Base-by-base conservation (phyloP, 306 rosid genomes). In the Cucumis hystrix region DNA sequence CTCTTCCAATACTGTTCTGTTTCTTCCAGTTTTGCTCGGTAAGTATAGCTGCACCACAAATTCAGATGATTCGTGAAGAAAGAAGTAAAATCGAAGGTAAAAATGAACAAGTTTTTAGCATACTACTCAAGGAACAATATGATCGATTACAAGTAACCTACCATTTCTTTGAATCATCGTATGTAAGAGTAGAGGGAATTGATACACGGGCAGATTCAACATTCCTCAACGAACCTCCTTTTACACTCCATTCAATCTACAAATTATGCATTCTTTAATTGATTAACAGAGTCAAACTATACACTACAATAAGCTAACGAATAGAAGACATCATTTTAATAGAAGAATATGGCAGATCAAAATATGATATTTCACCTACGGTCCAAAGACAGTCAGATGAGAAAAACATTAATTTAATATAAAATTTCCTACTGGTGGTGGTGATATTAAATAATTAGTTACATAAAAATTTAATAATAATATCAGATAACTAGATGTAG, bases 1-100 rank as follows among this genome's bases (percentile, higher is more conserved):
- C 88, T 89, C 86, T 87, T 95, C 99, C 99, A 95, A 86, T 89
- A 89, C 78, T 95, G 96, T 82, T 95, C 97, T 20, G 97, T 95
- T 89, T 90, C 89, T 84, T 83, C 97, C 35, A 95, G 83, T 79
- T 74, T 87, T 40, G 97, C 89, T 73, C 90, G 89, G 82, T 95
- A 84, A 67, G 87, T 82, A 79, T 87, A 95, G 83, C 98, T 95
- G 97, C 87, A 83, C 80, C 84, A 88, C 77, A 84, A 84, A 79
- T 77, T 77, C 75, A 84, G 82, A 80, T 62, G 39, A 23, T 60
- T 49, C 67, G 69, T 79, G 82, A 73, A 59, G 59, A 67, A 23
- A 67, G 77, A 79, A 60, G 63, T 74, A 79, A 14, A 75, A 65
- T 68, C 60, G 80, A 79, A 66, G 28, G 73, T 81, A 84, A 51